Base-by-base conservation (phyloP, 768 basidiomycete genomes). In the Ramaria sp. region DNA sequence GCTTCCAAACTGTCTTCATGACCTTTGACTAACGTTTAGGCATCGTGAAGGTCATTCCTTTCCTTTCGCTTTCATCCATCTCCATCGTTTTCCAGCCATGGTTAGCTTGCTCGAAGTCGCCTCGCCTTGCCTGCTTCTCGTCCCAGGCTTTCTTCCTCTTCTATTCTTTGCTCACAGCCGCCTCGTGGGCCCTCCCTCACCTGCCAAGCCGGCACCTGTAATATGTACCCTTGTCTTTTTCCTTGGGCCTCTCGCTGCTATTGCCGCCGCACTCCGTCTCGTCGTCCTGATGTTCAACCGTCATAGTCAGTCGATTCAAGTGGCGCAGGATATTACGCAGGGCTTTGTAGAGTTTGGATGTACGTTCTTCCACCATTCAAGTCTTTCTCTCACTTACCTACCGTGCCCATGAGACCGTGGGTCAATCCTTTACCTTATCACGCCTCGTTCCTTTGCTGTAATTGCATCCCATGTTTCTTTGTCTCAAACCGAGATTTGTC, bases 81-180 rank as follows among this genome's bases (percentile, higher is more conserved):
- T 20, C 13, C n/a, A n/a, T n/a, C 30, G 37, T 24, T 45, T 27
- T 22, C 24, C 36, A 13, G 12, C 53, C 18, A 47, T 55, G 42
- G 1, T 25, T 10, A 18, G 15, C 13, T 22, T 25, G 25, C 43
- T 55, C 28, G 53, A 55, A 20, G 43, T 43, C 20, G 32, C 34
- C 37, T 34, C 53, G 8, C n/a, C 25, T 32, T 16, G 30, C 37
- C 16, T 48, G 27, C 42, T 55, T n/a, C 53, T 55, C 12, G 5
- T 55, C 8, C 53, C 53, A 10, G 53, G 44, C 0, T 45, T 55
- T 55, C 43, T 55, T 10, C 43, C 53, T 18, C 37, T 55, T 18
- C 36, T 55, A 20, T 55, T 55, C 36, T 47, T 55, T 36, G 24
- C 28, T 27, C 53, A 48, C 18, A 37, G 28, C 24, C 45, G 45